These are phyloP conservation scores for Penicillium daleae DNA, from an alignment of 495 filamentous ascomycete genomes.

Conservation along the genomic window DNA sequence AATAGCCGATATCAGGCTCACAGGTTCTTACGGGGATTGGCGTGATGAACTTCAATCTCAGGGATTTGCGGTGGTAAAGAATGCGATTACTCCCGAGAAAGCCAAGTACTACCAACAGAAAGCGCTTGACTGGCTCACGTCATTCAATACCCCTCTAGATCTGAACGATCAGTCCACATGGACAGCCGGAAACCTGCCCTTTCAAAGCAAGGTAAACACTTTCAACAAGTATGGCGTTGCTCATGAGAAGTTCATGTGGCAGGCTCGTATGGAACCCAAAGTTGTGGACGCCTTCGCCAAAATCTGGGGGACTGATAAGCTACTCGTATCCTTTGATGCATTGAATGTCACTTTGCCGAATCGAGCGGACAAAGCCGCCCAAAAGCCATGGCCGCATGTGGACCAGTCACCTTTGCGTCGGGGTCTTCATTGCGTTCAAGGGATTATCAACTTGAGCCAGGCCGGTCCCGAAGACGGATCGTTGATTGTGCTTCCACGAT, in stretches of 20 bases:
- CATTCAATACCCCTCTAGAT: slow-evolving; percentile 30
- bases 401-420: slow-evolving; percentile 32
- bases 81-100: slow-evolving; percentile 25
- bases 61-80: slow-evolving; percentile 37
- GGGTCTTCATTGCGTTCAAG: slow-evolving; percentile 45
- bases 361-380: slow-evolving; percentile 17
- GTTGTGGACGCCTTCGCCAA: slow-evolving; percentile 39
- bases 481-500: slow-evolving; percentile 36
- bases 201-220: slow-evolving; percentile 33
- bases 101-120: slow-evolving; percentile 34
- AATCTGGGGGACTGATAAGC: slow-evolving; percentile 27
- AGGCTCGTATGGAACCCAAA: slow-evolving; percentile 42
- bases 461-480: slow-evolving; percentile 42
- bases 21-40: slow-evolving; percentile 37
- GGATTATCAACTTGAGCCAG: slow-evolving; percentile 45
- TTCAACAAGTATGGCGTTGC: slow-evolving; percentile 37
- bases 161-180: slow-evolving; percentile 38
- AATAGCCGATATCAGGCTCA: slow-evolving; percentile 15
- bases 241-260: slow-evolving; percentile 54
- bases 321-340: slow-evolving; percentile 31
- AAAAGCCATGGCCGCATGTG: slow-evolving; percentile 30
- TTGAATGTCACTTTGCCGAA: slow-evolving; percentile 27
- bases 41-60: slow-evolving; percentile 37
- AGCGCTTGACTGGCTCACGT: slow-evolving; percentile 32
- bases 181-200: slow-evolving; percentile 34